phyloP scores from a whole-genome alignment of 2,329 filamentous ascomycete genomes.

The Phialemonium atrogriseum region DNA sequence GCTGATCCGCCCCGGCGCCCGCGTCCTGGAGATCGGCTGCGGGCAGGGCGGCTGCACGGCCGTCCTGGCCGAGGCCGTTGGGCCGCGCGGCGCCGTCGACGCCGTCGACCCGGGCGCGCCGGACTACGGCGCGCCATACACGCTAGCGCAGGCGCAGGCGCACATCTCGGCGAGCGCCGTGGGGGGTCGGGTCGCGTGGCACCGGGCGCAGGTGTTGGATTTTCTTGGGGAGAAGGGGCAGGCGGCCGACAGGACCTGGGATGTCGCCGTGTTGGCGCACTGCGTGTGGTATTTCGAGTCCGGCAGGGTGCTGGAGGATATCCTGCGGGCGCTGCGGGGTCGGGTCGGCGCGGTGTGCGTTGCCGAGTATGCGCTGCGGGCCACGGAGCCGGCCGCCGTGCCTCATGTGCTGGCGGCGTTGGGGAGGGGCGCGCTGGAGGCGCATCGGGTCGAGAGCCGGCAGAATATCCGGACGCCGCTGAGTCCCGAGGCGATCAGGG shows the following conservation, averaged over 20 bases:
- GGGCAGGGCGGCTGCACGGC: conserved; percentile 51
- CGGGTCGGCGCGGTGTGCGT: conserved; percentile 28
- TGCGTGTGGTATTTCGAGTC: conserved; percentile 45
- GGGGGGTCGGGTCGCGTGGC: conserved; percentile 34
- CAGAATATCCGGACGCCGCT: conserved; percentile 41
- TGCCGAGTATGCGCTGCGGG: conserved; percentile 37
- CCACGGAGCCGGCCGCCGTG: conserved; percentile 25
- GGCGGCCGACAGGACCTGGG: conserved; percentile 22
- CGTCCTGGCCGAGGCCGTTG: conserved; percentile 40
- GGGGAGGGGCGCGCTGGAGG: conserved; percentile 33
- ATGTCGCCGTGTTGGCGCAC: conserved; percentile 40
- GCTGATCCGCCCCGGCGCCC: conserved; percentile 25
- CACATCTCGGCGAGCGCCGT: conserved; percentile 31
- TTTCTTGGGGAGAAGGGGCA: conserved; percentile 21
- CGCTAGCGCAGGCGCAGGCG: conserved; percentile 38
- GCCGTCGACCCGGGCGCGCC: conserved; percentile 43
- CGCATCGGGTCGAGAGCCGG: conserved; percentile 23
- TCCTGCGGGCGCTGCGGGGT: conserved; percentile 26
- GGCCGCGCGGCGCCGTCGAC: conserved; percentile 33
- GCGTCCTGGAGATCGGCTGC: conserved; percentile 49
- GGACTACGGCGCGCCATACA: conserved; percentile 42
- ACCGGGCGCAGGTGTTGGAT: conserved; percentile 25
- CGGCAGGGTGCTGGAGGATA: conserved; percentile 21
- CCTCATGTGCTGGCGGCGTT: conserved; percentile 46
- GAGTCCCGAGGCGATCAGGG: conserved; percentile 29